These are phyloP conservation scores for Coemansia aciculifera DNA, from an alignment of 192 early-diverging fungal species.

Conservation along the genomic window DNA sequence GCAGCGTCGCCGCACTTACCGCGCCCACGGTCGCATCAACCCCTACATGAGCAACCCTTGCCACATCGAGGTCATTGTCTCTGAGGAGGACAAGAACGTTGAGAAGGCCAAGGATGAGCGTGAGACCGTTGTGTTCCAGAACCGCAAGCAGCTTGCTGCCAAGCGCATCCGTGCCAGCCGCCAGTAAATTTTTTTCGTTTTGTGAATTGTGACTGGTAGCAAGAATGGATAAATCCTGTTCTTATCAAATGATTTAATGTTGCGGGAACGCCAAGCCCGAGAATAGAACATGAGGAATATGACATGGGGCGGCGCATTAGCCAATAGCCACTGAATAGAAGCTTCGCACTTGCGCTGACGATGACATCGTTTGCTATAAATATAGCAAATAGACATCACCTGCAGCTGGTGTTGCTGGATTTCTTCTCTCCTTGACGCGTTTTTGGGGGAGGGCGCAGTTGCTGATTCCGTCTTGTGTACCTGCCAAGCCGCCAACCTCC, in stretches of 20 bases:
- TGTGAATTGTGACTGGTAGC: conserved; percentile 4
- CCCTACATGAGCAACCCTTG: conserved; percentile 93
- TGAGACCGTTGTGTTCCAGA: conserved; percentile 49
- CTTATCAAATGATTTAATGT: background rate
- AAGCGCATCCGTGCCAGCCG: conserved; percentile 50
- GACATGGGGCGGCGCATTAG: conserved; percentile 1
- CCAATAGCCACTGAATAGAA: background rate
- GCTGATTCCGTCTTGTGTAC: background rate
- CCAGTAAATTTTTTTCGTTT: conserved; percentile 27
- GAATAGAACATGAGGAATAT: background rate
- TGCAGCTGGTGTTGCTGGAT: background rate
- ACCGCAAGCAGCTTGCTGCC: conserved; percentile 51
- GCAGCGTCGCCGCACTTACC: conserved; percentile 95
- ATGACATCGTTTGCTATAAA: background rate
- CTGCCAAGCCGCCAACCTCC: conserved; percentile 4
- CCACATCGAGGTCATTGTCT: conserved; percentile 94
- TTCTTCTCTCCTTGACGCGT: background rate
- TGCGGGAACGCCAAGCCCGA: conserved; percentile 5
- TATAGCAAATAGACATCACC: background rate
- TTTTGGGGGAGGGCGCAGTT: background rate
- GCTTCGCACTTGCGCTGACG: background rate
- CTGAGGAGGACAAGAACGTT: conserved; percentile 86
- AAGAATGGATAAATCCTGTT: background rate
- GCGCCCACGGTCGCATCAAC: conserved; percentile 98
- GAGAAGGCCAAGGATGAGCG: conserved; percentile 65